phyloP scores from a whole-genome alignment of 345 rosid genomes.

The Gossypium stocksii region DNA sequence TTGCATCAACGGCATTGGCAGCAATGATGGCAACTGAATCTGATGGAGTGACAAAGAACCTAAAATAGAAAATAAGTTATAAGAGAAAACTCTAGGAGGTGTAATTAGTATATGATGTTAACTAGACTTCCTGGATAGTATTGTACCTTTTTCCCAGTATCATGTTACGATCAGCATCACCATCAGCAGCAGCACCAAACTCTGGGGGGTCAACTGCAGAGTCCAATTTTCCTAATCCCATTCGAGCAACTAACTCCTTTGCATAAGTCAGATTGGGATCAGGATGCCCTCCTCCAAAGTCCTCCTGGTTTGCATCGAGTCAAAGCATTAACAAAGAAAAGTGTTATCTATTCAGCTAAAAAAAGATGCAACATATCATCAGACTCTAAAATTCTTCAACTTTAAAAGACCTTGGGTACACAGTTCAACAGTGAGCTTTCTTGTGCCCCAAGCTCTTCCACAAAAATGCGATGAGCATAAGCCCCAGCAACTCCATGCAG shows the following conservation, averaged over 20 bases:
- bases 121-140: slow-evolving; percentile 6
- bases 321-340: slow-evolving; percentile 10
- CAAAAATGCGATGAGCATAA: slow-evolving; percentile 84
- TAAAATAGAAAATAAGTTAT: slow-evolving; percentile 24
- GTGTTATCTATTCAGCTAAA: background rate
- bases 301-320: slow-evolving; percentile 57
- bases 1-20: slow-evolving; percentile 88
- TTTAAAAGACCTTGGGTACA: slow-evolving; percentile 66
- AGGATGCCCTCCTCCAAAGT: slow-evolving; percentile 99
- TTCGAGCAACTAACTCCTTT: slow-evolving; percentile 85
- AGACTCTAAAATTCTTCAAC: background rate
- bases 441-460: slow-evolving; percentile 92
- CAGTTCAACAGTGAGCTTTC: slow-evolving; percentile 87
- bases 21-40: slow-evolving; percentile 99
- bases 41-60: slow-evolving; percentile 99
- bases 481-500: slow-evolving; percentile 98
- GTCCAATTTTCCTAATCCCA: slow-evolving; percentile 87
- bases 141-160: slow-evolving; percentile 91
- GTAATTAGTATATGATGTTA: slow-evolving; percentile 4
- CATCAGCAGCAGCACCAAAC: slow-evolving; percentile 99
- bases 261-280: slow-evolving; percentile 99
- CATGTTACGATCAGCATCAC: slow-evolving; percentile 99
- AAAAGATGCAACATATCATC: background rate
- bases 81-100: slow-evolving; percentile 9
- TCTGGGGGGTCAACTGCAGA: slow-evolving; percentile 81